Base-by-base conservation (phyloP, 2,329 filamentous ascomycete species). In the Cordyceps cicadae region DNA sequence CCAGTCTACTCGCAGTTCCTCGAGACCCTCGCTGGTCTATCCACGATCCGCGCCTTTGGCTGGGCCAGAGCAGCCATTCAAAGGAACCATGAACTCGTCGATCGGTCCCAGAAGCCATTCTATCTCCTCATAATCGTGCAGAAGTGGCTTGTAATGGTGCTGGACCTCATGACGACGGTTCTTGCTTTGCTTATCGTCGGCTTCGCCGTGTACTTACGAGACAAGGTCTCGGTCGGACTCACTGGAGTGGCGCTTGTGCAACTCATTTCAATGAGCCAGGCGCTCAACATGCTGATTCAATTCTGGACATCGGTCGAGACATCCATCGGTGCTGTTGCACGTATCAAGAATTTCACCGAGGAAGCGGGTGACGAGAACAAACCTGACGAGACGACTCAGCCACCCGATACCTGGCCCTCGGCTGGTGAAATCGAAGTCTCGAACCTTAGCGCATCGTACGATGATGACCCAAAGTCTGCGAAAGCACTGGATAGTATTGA, bases 91-190 rank as follows among this genome's bases (percentile, higher is more conserved):
- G 63, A 65, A 4, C 72, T 82, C 0, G 70, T 86, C 1, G 80
- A 86, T 62, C 70, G 70, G 6, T 83, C 82, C 0, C 83, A 86
- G 64, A 70, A 74, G 24, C 82, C 83, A 0, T 82, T 79, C 54
- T 87, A 87, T 64, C 73, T 85, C 0, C 73, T 86, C 6, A 80
- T 76, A 60, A 77, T 78, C 45, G 76, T 84, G 3, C 84, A 87
- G 66, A 75, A 80, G 41, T 86, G 83, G 83, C 71, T 84, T 0
- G 76, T 72, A 0, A 68, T 85, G 1, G 78, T 81, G 0, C 67
- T 84, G 1, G 79, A 82, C 61, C 67, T 83, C 32, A 71, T 79
- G 0, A 77, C 80, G 0, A 74, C 78, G 0, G 75, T 66, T 3
- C 71, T 83, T 15, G 78, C 79, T 1, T 71, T 79, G 1, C 65